Base-by-base conservation (phyloP, 106 monocot species). In the Dendrobium chrysotoxum region DNA sequence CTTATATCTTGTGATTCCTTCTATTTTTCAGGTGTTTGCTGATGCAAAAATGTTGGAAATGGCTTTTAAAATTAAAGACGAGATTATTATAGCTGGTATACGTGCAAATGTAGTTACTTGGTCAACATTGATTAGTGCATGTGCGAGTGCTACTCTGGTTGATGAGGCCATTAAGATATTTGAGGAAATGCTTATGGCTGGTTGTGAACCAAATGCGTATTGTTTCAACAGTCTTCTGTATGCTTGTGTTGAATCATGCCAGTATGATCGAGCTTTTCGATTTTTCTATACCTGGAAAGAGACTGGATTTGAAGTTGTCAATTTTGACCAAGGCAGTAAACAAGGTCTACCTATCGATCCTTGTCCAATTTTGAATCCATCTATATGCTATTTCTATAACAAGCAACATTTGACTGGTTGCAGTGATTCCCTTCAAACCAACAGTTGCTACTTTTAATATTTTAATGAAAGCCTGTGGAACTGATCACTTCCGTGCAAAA, bases 381-480 rank as follows among this genome's bases (percentile, higher is more conserved):
- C 35, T 26, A 38, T 71, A 31, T 71, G 28, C 4, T 71, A n/a
- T 71, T 71, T 13, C 31, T 31, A 23, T 71, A 71, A 71, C 28
- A 38, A 5, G 71, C 35, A 71, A 15, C 35, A 17, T 38, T 68
- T 71, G 15, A 71, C 38, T 39, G 9, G 46, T 39, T 65, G 79
- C 58, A 39, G 79, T 87, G 76, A 80, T 95, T 78, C 85, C 88
- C 42, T 96, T 96, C 83, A 92, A 38, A 81, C 93, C 96, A 35
- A 91, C 93, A 20, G 87, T 93, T 77, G 84, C 88, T 28, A 96
- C 96, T 30, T 96, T 86, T 83, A 96, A 96, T 83, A 89, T 92
- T 79, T 84, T 96, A 79, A 93, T 96, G 93, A 93, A 92, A 85
- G 96, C 91, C 18, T 96, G 96, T 88, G 96, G 96, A n/a, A 86